Conservation (phyloP, 495 filamentous ascomycete species). For the Lepraria neglecta region DNA sequence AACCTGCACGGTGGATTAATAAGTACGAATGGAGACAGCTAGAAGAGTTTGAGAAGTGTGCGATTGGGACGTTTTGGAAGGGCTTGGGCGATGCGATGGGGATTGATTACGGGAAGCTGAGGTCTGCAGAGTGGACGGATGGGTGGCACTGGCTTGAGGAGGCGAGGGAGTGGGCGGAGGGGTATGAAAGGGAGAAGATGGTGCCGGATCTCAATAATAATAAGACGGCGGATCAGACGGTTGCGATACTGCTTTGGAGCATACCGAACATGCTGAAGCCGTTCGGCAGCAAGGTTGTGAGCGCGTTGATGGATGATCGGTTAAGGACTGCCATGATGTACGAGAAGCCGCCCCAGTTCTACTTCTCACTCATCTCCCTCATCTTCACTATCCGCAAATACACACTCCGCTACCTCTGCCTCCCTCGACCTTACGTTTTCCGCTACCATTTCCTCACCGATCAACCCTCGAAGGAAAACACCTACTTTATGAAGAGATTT, state of each 20-base stretch:
- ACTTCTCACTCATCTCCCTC: slow-evolving; percentile 36
- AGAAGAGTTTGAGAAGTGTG: slow-evolving; percentile 58
- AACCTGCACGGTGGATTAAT: slow-evolving; percentile 53
- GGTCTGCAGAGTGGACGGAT: slow-evolving; percentile 42
- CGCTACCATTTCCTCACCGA: slow-evolving; percentile 38
- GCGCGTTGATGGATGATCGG: slow-evolving; percentile 57
- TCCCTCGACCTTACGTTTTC: slow-evolving; percentile 48
- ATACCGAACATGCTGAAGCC: slow-evolving; percentile 46
- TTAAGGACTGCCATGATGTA: slow-evolving; percentile 58
- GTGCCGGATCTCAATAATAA: slow-evolving; percentile 50
- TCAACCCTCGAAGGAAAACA: slow-evolving; percentile 43
- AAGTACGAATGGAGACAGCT: slow-evolving; percentile 58
- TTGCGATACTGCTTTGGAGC: slow-evolving; percentile 53
- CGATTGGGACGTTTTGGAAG: slow-evolving; percentile 61
- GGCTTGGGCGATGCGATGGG: slow-evolving; percentile 55
- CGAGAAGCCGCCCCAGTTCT: slow-evolving; percentile 37
- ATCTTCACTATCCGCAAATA: slow-evolving; percentile 46
- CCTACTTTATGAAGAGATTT: slow-evolving; percentile 43
- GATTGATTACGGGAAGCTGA: slow-evolving; percentile 45
- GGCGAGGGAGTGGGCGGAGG: slow-evolving; percentile 49
- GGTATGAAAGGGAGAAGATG: slow-evolving; percentile 54
- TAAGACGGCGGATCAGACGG: slow-evolving; percentile 49
- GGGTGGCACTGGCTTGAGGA: slow-evolving; percentile 63
- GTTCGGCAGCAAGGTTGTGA: slow-evolving; percentile 46
- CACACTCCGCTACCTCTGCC: slow-evolving; percentile 48